Base-by-base conservation (phyloP, 2,329 filamentous ascomycete species). In the Cryphonectria naterciae region DNA sequence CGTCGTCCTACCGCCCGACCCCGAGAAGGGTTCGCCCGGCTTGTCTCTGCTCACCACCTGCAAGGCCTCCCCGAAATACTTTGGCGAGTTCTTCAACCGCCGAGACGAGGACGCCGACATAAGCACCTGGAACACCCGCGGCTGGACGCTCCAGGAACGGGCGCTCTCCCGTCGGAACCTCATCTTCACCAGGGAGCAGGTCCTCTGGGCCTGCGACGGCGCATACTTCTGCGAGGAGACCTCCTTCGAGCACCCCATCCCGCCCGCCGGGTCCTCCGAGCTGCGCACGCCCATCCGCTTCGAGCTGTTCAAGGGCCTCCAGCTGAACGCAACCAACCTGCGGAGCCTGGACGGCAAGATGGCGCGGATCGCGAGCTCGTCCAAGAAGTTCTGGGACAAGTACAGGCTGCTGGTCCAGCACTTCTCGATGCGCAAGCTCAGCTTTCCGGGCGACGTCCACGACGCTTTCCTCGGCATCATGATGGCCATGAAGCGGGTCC, bases 131-230 rank as follows among this genome's bases (percentile, higher is more conserved):
- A 68, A 68, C 28, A 58, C 25, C 15, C 37, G 67, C n/a, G 67
- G 67, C 43, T 68, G 67, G 67, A 68, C 67, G 28, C n/a, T 68
- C 7, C 67, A 68, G 25, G 67, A 68, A 35, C 58, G 67, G 4
- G 61, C 58, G 25, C 61, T 68, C 4, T 68, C 67, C 3, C 65
- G 49, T 22, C 65, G 65, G 35, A 52, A 37, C 39, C 65, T 67
- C 17, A 41, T 67, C 15, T 67, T 67, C 43, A 41, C 65, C 4
- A 17, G 54, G 35, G 65, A 67, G 17, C 65, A 67, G n/a, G 65
- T 67, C 49, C 54, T n/a, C n/a, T 67, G 65, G 65, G 65, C 49
- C 32, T 67, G 65, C 65, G 65, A 67, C 35, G 65, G 65, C n/a
- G 65, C 65, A 2, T 37, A 52, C 32, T 58, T 67, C 13, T 67